Conservation (phyloP, 805 yeast genomes). For the Metschnikowia cubensis region DNA sequence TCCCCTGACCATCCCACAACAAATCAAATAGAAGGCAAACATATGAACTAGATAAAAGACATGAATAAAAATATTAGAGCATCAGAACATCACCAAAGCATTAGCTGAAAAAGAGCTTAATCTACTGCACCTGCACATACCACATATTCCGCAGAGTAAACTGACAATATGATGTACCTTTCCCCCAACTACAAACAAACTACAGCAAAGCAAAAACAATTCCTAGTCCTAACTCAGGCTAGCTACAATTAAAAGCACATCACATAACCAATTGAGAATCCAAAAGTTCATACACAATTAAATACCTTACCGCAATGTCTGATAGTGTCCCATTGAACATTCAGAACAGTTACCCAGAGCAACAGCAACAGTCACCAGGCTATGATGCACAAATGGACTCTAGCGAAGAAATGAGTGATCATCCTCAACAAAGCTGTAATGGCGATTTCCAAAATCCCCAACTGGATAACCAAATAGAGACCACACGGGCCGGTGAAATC, state of each 20-base stretch:
- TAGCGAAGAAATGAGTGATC: not conserved
- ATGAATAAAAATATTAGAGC: too few species aligned
- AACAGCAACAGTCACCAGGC: constrained; percentile 1
- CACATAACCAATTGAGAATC: too few species aligned
- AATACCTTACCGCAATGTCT: constrained; percentile 20
- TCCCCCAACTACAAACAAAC: too few species aligned
- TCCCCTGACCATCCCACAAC: constrained; percentile 12
- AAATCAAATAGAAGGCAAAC: too few species aligned
- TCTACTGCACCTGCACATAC: not conserved
- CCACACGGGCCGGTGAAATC: constrained; percentile 55
- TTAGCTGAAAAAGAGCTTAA: not conserved
- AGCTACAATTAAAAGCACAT: not conserved
- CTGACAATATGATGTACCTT: not conserved
- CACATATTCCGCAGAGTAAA: not conserved
- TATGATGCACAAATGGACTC: constrained; percentile 4
- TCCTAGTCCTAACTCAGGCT: not conserved
- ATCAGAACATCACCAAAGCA: too few species aligned
- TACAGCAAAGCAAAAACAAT: too few species aligned
- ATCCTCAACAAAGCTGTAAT: not conserved
- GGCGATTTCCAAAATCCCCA: not conserved
- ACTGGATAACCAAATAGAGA: constrained; percentile 35
- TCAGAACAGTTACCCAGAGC: constrained; percentile 4
- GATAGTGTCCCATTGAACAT: constrained; percentile 24
- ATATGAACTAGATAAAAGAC: not conserved
- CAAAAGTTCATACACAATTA: too few species aligned